These are phyloP conservation scores for Cudoniella acicularis DNA, from an alignment of 495 filamentous ascomycete genomes.

Conservation along the genomic window DNA sequence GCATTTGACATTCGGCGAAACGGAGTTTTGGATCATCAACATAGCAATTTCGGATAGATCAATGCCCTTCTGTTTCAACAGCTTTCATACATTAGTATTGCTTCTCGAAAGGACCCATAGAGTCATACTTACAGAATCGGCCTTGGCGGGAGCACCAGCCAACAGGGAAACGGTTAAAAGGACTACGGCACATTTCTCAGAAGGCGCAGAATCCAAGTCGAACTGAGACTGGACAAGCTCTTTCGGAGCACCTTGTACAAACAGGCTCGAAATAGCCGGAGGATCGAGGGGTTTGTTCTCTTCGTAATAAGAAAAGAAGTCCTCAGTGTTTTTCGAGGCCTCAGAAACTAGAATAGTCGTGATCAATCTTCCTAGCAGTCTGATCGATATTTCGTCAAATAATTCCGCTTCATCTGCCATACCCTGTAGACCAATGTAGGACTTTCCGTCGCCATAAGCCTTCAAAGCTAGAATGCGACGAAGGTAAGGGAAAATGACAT, in stretches of 20 bases:
- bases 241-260: not conserved
- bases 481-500: not conserved
- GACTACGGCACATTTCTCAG: not conserved
- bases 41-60: conserved; percentile 2
- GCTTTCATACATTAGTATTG: not conserved
- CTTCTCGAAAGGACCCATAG: not conserved
- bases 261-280: not conserved
- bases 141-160: not conserved
- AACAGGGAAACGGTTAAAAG: not conserved
- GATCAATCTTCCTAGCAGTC: conserved; percentile 1
- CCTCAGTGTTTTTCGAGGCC: not conserved
- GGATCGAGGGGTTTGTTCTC: not conserved
- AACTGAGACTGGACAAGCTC: not conserved
- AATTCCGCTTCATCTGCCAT: not conserved
- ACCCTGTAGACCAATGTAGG: conserved; percentile 1
- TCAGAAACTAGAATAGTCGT: not conserved
- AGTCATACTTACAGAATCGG: not conserved
- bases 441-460: not conserved
- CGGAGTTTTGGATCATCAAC: conserved; percentile 12
- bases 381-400: not conserved
- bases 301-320: not conserved
- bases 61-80: not conserved
- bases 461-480: not conserved
- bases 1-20: not conserved
- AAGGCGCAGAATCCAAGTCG: not conserved